Evolutionary conservation across 2,329 filamentous ascomycete genomes (phyloP).

Genomic region (Cadophora luteo-olivacea): DNA sequence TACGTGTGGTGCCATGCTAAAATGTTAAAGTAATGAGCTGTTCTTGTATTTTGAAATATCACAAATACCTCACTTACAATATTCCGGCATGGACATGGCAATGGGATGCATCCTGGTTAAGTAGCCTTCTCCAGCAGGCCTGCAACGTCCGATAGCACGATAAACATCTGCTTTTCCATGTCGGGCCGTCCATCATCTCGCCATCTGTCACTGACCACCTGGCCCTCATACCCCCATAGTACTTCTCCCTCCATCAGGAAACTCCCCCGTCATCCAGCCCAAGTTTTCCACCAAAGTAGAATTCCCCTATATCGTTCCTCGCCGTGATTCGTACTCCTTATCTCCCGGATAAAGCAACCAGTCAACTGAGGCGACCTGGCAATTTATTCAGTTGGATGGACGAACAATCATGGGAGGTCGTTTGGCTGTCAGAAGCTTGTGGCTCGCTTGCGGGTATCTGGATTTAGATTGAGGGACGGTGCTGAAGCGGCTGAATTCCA

Average conservation of each 20-base stretch:
- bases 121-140: not conserved
- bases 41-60: not conserved
- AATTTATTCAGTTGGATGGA: not conserved
- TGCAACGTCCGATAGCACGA: not conserved
- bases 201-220: not conserved
- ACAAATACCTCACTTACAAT: not conserved
- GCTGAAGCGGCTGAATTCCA: slow-evolving; percentile 4
- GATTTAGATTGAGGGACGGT: not conserved
- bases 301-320: not conserved
- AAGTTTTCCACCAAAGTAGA: not conserved
- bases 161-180: not conserved
- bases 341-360: not conserved
- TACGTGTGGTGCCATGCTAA: not conserved
- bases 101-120: slow-evolving; percentile 4
- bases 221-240: not conserved
- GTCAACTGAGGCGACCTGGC: not conserved
- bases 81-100: not conserved
- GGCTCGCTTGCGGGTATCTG: slow-evolving; percentile 6
- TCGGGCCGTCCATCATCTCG: not conserved
- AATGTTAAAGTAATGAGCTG: not conserved
- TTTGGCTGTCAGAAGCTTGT: not conserved
- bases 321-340: slow-evolving; percentile 11
- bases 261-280: not conserved
- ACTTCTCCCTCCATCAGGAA: not conserved
- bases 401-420: not conserved